These are phyloP conservation scores for Omphalotus guepiniiformis DNA, from an alignment of 768 basidiomycete species.

Conservation along the genomic window DNA sequence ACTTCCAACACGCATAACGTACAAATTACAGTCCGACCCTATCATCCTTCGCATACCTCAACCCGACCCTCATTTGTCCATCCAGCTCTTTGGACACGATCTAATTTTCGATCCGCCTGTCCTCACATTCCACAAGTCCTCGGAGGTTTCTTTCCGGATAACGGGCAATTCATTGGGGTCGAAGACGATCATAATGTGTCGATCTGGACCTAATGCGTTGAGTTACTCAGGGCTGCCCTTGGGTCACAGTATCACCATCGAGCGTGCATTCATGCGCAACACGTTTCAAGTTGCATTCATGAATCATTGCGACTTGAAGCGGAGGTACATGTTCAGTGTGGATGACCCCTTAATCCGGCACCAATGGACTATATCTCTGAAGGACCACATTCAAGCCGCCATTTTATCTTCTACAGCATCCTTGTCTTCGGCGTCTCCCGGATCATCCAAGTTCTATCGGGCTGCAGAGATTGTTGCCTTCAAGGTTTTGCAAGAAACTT, in stretches of 20 bases:
- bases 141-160: conserved; percentile 86
- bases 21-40: conserved; percentile 83
- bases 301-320: conserved; percentile 59
- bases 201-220: conserved; percentile 79
- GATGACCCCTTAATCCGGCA: conserved; percentile 72
- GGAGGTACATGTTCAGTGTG: conserved; percentile 94
- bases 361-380: conserved; percentile 68
- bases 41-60: conserved; percentile 84
- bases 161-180: conserved; percentile 81
- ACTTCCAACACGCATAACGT: conserved; percentile 76
- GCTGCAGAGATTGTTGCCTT: conserved; percentile 78
- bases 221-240: conserved; percentile 79
- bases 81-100: conserved; percentile 85
- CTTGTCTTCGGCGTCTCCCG: conserved; percentile 30
- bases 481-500: conserved; percentile 78
- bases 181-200: conserved; percentile 79
- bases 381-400: conserved; percentile 59
- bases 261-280: conserved; percentile 94
- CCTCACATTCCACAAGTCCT: conserved; percentile 72
- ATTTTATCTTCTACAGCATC: conserved; percentile 24
- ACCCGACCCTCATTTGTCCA: conserved; percentile 74
- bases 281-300: conserved; percentile 91
- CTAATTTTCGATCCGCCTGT: conserved; percentile 83
- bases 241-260: conserved; percentile 73
- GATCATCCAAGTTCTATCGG: conserved; percentile 46